Conservation (phyloP, 768 basidiomycete species). For the Lyophyllum atratum region DNA sequence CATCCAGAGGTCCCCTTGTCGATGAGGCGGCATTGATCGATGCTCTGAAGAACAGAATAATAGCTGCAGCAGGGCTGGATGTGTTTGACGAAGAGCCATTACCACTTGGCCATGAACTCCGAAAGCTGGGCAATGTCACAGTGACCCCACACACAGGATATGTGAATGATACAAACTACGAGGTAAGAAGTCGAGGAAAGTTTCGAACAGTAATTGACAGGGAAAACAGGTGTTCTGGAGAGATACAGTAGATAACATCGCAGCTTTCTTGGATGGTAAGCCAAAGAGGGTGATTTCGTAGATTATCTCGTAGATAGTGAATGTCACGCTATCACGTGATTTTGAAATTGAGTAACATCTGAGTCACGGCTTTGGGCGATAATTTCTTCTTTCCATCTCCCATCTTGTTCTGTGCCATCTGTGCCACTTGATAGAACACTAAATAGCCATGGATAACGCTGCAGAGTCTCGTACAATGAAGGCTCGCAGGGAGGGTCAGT, state of each 20-base stretch:
- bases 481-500: conserved; percentile 71
- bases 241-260: conserved; percentile 61
- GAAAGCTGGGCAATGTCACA: conserved; percentile 53
- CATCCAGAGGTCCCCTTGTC: conserved; percentile 65
- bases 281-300: conserved; percentile 8
- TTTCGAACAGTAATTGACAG: conserved; percentile 5
- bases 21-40: conserved; percentile 58
- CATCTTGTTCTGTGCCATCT: conserved; percentile 25
- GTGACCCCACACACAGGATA: conserved; percentile 67
- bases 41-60: conserved; percentile 43
- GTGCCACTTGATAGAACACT: conserved; percentile 22
- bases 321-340: conserved; percentile 29
- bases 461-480: conserved; percentile 71
- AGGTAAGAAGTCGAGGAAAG: conserved; percentile 30
- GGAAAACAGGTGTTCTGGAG: conserved; percentile 46
- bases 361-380: conserved; percentile 24
- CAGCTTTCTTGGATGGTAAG: conserved; percentile 51
- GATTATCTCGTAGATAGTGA: background rate
- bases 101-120: conserved; percentile 54
- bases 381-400: conserved; percentile 32
- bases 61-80: conserved; percentile 64
- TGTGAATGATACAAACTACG: conserved; percentile 51
- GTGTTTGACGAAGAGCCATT: conserved; percentile 71
- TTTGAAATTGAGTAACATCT: conserved; percentile 28
- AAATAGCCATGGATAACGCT: conserved; percentile 39